These are phyloP conservation scores for Neurospora crassa DNA, from an alignment of 2,329 filamentous ascomycete genomes.

Conservation along the genomic window DNA sequence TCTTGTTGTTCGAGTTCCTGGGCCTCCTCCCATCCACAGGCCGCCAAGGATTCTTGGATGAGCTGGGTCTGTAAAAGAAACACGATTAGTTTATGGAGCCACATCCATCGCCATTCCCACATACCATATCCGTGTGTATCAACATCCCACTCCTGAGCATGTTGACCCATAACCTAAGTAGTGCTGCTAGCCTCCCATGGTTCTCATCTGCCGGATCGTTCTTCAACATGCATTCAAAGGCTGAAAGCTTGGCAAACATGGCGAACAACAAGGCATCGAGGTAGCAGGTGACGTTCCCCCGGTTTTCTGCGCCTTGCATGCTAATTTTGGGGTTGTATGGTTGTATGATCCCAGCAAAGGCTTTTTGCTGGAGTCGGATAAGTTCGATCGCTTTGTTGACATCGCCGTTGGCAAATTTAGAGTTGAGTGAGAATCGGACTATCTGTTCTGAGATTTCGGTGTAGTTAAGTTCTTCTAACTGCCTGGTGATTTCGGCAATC, in stretches of 20 bases:
- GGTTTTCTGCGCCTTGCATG: conserved; percentile 80
- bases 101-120: conserved; percentile 13
- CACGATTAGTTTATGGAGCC: conserved; percentile 17
- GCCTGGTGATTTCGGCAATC: conserved; percentile 32
- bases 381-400: conserved; percentile 66
- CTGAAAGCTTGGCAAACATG: conserved; percentile 86
- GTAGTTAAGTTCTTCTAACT: conserved; percentile 34
- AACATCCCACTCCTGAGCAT: conserved; percentile 76
- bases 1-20: conserved; percentile 76
- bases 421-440: conserved; percentile 45
- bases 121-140: conserved; percentile 75
- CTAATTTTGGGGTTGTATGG: conserved; percentile 62
- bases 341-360: conserved; percentile 68
- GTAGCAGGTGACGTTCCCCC: conserved; percentile 85
- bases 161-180: conserved; percentile 88
- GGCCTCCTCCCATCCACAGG: conserved; percentile 84
- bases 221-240: conserved; percentile 87
- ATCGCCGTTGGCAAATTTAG: conserved; percentile 58
- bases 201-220: conserved; percentile 64
- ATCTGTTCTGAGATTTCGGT: conserved; percentile 46
- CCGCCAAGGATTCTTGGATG: conserved; percentile 71
- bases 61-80: conserved; percentile 58
- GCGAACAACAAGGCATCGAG: conserved; percentile 85
- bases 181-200: conserved; percentile 62
- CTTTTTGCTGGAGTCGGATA: conserved; percentile 68